These are phyloP conservation scores for Closterium sp. DNA, from an alignment of 139 green algal species.

Conservation along the genomic window DNA sequence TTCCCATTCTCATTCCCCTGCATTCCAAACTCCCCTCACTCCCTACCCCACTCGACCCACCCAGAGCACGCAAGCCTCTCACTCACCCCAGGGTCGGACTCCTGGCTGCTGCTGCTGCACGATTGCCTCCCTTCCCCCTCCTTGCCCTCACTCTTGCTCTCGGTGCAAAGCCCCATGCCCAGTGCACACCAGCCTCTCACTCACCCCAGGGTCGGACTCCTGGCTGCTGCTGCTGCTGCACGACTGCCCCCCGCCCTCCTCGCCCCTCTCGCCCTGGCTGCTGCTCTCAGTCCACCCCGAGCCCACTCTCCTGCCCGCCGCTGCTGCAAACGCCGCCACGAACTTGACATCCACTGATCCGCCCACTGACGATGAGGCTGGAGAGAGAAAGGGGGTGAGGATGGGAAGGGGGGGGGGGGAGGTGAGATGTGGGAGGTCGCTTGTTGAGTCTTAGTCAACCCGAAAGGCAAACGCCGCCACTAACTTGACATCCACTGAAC, in stretches of 20 bases:
- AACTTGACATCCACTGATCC: slow-evolving; percentile 10
- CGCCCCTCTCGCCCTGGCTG: no score
- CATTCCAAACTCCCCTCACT: no score
- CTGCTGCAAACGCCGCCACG: slow-evolving; percentile 24
- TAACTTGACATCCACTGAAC: slow-evolving; percentile 1
- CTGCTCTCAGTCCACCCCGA: neutral
- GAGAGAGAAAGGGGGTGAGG: no score
- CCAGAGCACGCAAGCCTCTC: neutral
- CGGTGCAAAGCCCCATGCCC: no score
- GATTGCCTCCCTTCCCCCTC: no score
- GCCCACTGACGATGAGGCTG: slow-evolving; percentile 30
- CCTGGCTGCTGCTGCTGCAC: neutral
- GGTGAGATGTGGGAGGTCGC: no score
- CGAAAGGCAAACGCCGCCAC: neutral
- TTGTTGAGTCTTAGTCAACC: no score
- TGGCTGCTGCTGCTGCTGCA: neutral
- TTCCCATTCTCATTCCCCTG: no score
- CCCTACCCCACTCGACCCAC: neutral
- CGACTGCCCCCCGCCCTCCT: neutral
- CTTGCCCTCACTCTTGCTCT: no score
- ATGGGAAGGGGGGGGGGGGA: no score
- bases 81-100: neutral
- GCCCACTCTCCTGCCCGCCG: neutral
- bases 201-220: slow-evolving; percentile 7
- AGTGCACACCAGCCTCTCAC: neutral